Percentiles rank a stretch among this genome's conserved stretches.
These are phyloP conservation scores for Blastobotrys serpentis DNA, from an alignment of 1,139 yeast genomes.

Conservation along the genomic window DNA sequence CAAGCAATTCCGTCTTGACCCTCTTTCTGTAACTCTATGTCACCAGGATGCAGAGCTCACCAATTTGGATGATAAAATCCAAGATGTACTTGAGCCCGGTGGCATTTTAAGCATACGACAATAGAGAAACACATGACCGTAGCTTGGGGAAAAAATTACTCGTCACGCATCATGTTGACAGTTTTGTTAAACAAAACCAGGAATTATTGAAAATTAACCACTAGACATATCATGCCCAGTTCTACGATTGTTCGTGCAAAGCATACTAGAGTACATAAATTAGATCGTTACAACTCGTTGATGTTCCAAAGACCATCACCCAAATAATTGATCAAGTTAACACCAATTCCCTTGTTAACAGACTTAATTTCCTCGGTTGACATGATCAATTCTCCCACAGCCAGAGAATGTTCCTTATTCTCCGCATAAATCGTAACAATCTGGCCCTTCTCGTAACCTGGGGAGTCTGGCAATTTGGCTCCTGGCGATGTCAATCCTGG, in stretches of 20 bases:
- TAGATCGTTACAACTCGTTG: conserved; percentile 15
- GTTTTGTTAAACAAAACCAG: no score
- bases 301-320: conserved; percentile 69
- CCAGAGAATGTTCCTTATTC: conserved; percentile 88
- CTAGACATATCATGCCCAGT: no score
- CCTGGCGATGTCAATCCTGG: conserved; percentile 95
- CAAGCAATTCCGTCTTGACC: conserved; percentile 19
- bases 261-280: conserved; percentile 11
- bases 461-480: conserved; percentile 74
- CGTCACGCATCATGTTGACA: no score
- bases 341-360: conserved; percentile 85
- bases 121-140: no score
- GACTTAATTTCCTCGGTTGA: conserved; percentile 85
- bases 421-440: conserved; percentile 86
- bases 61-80: neutral
- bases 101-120: neutral
- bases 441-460: conserved; percentile 56
- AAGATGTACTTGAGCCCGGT: neutral
- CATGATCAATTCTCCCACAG: conserved; percentile 84
- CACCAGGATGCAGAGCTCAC: neutral
- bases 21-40: conserved; percentile 20
- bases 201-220: no score
- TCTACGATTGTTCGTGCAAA: no score
- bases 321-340: conserved; percentile 77
- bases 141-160: no score